These are phyloP conservation scores for Nannizziopsis arthrosporioides DNA, from an alignment of 2,329 filamentous ascomycete species.

Conservation along the genomic window DNA sequence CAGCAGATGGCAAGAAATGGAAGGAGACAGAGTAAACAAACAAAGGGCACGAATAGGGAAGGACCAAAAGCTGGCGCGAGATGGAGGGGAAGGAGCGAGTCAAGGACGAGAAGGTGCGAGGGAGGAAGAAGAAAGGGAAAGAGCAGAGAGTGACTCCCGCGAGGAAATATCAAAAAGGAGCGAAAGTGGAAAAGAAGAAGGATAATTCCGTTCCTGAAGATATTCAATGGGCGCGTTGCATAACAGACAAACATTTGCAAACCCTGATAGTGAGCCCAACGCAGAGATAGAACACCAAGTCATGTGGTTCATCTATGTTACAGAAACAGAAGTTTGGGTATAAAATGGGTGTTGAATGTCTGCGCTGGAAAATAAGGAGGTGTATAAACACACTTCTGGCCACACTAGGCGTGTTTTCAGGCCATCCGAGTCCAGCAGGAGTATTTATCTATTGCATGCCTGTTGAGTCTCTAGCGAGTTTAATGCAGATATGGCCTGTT, in stretches of 20 bases:
- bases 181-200: not conserved
- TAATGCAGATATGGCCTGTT: too few relatives aligned
- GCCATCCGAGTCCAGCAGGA: too few relatives aligned
- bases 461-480: too few relatives aligned
- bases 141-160: not conserved
- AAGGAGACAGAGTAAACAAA: conserved; percentile 11
- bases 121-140: conserved; percentile 3
- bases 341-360: not conserved
- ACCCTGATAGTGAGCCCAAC: too few relatives aligned
- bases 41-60: conserved; percentile 17
- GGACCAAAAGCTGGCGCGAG: conserved; percentile 16
- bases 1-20: conserved; percentile 1
- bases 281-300: too few relatives aligned
- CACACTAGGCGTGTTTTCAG: too few relatives aligned
- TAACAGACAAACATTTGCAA: not conserved
- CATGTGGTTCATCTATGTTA: not conserved
- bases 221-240: not conserved
- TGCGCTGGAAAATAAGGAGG: too few relatives aligned
- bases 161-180: not conserved
- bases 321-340: not conserved
- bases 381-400: too few relatives aligned
- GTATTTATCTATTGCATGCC: too few relatives aligned
- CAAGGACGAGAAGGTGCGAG: not conserved
- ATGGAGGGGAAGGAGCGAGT: conserved; percentile 9
- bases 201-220: not conserved